Conservation (phyloP, 441 rosid species). For the Pelargonium cotyledonis region DNA sequence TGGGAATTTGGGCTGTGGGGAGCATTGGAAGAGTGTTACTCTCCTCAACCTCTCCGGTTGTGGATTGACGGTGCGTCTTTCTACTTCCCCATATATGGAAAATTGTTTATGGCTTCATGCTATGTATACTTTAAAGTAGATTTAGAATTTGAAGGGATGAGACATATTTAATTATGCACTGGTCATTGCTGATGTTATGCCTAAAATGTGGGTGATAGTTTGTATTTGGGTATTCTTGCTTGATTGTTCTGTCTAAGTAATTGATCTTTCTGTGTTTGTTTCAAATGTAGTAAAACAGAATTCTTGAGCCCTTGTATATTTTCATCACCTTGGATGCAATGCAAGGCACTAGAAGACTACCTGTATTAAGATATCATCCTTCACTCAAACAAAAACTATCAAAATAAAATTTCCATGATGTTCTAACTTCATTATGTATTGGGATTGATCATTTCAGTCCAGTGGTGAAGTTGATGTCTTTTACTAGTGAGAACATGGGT, state of each 20-base stretch:
- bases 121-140: background rate
- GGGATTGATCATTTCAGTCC: background rate
- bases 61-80: slow-evolving; percentile 56
- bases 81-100: background rate
- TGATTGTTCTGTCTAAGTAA: background rate
- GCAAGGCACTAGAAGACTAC: background rate
- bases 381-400: background rate
- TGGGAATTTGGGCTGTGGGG: slow-evolving; percentile 39
- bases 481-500: too few species aligned
- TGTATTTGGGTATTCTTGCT: background rate
- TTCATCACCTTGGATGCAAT: background rate
- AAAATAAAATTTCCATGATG: background rate
- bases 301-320: too few species aligned
- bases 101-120: background rate
- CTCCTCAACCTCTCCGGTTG: slow-evolving; percentile 63
- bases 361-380: background rate
- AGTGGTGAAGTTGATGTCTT: too few species aligned
- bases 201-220: background rate
- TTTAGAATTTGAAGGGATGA: background rate
- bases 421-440: background rate
- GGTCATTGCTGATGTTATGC: too few species aligned
- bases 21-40: slow-evolving; percentile 77
- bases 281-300: background rate
- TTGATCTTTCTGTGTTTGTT: background rate
- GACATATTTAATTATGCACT: too few species aligned